A percentile compares a stretch with the other conserved stretches of the same genome.
Conservation (phyloP, 2,329 filamentous ascomycete species). For the Gnomoniopsis smithogilvyi region DNA sequence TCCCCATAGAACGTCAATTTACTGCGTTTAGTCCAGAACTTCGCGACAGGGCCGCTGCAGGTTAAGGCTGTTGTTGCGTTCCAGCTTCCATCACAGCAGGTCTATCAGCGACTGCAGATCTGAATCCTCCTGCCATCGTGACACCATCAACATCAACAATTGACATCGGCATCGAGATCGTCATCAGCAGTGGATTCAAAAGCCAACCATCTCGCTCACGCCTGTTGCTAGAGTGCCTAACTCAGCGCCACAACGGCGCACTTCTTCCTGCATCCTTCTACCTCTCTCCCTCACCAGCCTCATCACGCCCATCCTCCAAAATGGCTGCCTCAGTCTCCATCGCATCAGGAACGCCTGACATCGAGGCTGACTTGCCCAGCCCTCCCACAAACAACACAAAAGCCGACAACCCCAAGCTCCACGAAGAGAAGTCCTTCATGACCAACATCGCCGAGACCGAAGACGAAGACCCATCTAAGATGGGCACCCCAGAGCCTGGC, state of each 20-base stretch:
- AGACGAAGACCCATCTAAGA: conserved; percentile 42
- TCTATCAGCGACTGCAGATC: too few relatives aligned
- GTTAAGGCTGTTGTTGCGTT: too few relatives aligned
- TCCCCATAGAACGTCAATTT: too few relatives aligned
- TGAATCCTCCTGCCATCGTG: too few relatives aligned
- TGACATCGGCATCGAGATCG: not conserved
- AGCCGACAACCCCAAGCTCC: too few relatives aligned
- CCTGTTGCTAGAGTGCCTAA: not conserved
- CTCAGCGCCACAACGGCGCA: conserved; percentile 13
- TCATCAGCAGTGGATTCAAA: conserved; percentile 9
- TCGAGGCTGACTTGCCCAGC: conserved; percentile 37
- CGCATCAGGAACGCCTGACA: conserved; percentile 40
- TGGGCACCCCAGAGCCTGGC: conserved; percentile 40
- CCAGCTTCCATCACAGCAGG: too few relatives aligned
- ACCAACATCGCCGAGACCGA: conserved; percentile 46
- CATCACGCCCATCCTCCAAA: not conserved
- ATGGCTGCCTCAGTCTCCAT: conserved; percentile 36
- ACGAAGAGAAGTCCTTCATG: conserved; percentile 42
- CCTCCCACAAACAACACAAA: conserved; percentile 35
- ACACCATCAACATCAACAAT: not conserved
- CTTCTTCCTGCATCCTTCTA: not conserved
- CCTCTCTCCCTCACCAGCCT: not conserved
- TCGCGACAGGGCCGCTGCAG: too few relatives aligned
- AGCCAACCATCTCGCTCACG: conserved; percentile 3
- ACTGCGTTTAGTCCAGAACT: too few relatives aligned